Evolutionary conservation across 176 grass and related monocot species (phyloP), one percentile per base, ranked within the genome.

Genomic region (Triticum aestivum): DNA sequence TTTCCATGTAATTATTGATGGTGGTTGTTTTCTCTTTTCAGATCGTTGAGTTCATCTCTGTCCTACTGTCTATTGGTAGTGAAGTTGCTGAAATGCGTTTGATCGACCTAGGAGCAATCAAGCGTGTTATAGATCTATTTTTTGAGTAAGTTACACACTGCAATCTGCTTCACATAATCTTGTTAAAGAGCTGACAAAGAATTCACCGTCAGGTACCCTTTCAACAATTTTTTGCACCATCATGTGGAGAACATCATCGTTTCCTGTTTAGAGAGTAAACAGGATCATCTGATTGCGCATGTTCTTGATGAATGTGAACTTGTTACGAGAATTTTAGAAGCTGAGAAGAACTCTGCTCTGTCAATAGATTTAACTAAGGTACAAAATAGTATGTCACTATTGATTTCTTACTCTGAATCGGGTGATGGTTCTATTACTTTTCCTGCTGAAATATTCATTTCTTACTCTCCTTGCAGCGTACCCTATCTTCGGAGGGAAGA

Each of bases 161-260:
- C 52, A 91, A 83, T 80, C n/a, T 74, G 56, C 61, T 72, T 84
- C 32, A 64, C 29, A 90, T 38, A 47, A 83, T 67, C 49, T 65
- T 84, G 42, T 80, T 58, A 80, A 71, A 67, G 73, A 59, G 20
- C 74, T 91, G 82, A 94, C 62, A 86, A 24, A 33, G 14, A 81
- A 39, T 91, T 65, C 37, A 83, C 74, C 67, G 54, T 79, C 74
- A 99, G 97, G 97, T 99, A 99, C 84, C 94, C 92, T 11, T 99
- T 89, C 73, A 96, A 96, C 83, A 99, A 99, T 49, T 99, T 99
- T 92, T 91, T 99, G 87, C 97, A 99, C 63, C 97, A 99, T 61
- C 91, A 94, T 90, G 92, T 96, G 15, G 97, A 99, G 82, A 99
- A 89, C 75, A 92, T 99, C 68, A 91, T 94, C 3, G 81, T 52